Conservation (phyloP, 2,329 filamentous ascomycete genomes). For the Scedosporium apiospermum region DNA sequence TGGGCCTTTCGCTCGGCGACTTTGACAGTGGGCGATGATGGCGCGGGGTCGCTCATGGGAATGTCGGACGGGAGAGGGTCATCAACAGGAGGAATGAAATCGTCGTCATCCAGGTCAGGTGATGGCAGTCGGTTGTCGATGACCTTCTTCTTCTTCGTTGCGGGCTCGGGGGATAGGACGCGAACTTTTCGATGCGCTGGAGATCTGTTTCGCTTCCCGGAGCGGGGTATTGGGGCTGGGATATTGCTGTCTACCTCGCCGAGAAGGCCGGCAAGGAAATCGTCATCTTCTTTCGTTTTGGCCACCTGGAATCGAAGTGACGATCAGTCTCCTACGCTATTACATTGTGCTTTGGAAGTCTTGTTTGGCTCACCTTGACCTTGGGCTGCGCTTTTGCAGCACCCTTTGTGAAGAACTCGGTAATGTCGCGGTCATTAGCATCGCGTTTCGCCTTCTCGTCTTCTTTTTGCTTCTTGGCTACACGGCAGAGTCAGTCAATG, state of each 20-base stretch:
- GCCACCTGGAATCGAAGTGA: conserved; percentile 40
- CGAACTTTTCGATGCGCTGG: conserved; percentile 71
- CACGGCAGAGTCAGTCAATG: neutral
- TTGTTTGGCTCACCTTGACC: conserved; percentile 54
- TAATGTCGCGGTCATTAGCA: conserved; percentile 84
- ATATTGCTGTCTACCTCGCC: conserved; percentile 79
- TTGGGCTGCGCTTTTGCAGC: conserved; percentile 59
- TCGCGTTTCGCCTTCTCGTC: conserved; percentile 79
- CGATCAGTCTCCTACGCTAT: conserved; percentile 2
- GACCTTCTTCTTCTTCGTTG: conserved; percentile 47
- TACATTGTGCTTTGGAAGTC: neutral
- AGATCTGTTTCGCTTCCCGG: conserved; percentile 57
- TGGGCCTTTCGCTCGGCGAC: conserved; percentile 62
- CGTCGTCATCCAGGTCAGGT: conserved; percentile 45
- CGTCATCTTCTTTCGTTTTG: conserved; percentile 78
- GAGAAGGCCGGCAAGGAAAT: conserved; percentile 76
- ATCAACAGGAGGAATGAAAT: conserved; percentile 46
- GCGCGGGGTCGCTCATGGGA: conserved; percentile 78
- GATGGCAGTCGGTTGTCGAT: conserved; percentile 35
- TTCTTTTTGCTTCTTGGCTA: conserved; percentile 79
- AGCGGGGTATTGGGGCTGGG: conserved; percentile 41
- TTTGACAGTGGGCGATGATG: conserved; percentile 79
- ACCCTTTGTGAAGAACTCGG: conserved; percentile 85
- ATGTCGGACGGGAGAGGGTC: conserved; percentile 38
- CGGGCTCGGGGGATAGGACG: conserved; percentile 50